These are phyloP conservation scores for Blastocystis sp. DNA, from an alignment of 352 stramenopile genomes.

Conservation along the genomic window DNA sequence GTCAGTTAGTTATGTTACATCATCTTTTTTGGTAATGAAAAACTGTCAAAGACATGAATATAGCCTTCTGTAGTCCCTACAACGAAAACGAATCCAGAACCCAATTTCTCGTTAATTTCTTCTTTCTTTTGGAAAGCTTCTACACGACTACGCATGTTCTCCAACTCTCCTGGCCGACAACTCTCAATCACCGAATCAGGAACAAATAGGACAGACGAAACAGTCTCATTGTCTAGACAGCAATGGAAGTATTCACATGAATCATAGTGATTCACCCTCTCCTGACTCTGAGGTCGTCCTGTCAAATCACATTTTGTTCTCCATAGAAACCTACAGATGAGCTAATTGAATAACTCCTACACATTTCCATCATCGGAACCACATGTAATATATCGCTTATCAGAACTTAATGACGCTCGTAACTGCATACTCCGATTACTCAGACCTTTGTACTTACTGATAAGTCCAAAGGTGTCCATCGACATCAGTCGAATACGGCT, in stretches of 20 bases:
- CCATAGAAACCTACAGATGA: slow-evolving; percentile 53
- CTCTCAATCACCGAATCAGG: slow-evolving; percentile 46
- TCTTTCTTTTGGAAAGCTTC: slow-evolving; percentile 25
- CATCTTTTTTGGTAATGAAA: slow-evolving; percentile 18
- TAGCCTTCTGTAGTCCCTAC: slow-evolving; percentile 51
- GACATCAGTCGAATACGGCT: slow-evolving; percentile 72
- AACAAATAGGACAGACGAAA: slow-evolving; percentile 4
- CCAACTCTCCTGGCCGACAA: slow-evolving; percentile 21
- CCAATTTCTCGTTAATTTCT: neutral
- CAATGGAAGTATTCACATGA: slow-evolving; percentile 54
- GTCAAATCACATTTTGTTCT: slow-evolving; percentile 14
- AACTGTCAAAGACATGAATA: slow-evolving; percentile 65
- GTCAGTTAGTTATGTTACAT: slow-evolving; percentile 42
- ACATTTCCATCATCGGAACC: slow-evolving; percentile 45
- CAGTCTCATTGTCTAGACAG: slow-evolving; percentile 44
- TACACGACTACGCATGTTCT: neutral
- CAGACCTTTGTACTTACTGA: slow-evolving; percentile 71
- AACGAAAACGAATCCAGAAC: slow-evolving; percentile 56
- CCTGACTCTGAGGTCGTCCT: neutral
- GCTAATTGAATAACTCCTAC: neutral
- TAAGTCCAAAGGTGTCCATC: slow-evolving; percentile 72
- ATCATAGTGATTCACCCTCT: slow-evolving; percentile 12
- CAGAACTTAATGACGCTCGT: slow-evolving; percentile 56
- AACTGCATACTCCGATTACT: slow-evolving; percentile 68
- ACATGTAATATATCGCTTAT: slow-evolving; percentile 38